Percentiles rank a stretch among this genome's conserved stretches.
phyloP scores from a whole-genome alignment of 768 basidiomycete species.

The Antrodiella citrinella region DNA sequence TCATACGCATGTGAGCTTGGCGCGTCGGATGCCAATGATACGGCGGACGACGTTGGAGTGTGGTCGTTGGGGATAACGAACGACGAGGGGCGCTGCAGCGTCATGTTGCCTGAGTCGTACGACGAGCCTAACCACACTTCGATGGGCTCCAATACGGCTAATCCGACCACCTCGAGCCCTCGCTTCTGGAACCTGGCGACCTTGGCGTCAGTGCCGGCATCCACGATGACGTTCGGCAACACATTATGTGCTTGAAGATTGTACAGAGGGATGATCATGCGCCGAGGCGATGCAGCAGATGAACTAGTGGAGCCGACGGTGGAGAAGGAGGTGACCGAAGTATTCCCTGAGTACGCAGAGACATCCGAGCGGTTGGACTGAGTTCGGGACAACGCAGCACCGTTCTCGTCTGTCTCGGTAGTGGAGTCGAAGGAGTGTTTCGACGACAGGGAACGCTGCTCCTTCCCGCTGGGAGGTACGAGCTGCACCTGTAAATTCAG shows the following conservation, averaged over 20 bases:
- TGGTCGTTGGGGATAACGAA: conserved; percentile 11
- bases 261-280: conserved; percentile 79
- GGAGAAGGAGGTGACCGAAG: conserved; percentile 36
- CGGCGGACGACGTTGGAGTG: conserved; percentile 23
- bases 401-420: conserved; percentile 19
- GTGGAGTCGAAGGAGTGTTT: conserved; percentile 39
- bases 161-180: conserved; percentile 56
- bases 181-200: conserved; percentile 60
- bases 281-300: conserved; percentile 41
- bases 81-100: conserved; percentile 1
- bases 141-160: conserved; percentile 73
- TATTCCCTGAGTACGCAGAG: conserved; percentile 35
- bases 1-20: conserved; percentile 4
- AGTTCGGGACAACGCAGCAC: conserved; percentile 31
- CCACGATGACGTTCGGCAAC: conserved; percentile 76
- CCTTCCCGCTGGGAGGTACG: conserved; percentile 50
- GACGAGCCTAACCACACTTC: conserved; percentile 49
- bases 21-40: conserved; percentile 22
- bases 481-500: conserved; percentile 90
- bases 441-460: conserved; percentile 22
- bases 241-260: conserved; percentile 86
- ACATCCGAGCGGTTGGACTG: conserved; percentile 46
- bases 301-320: conserved; percentile 30
- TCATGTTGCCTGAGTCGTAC: conserved; percentile 7
- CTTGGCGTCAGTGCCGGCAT: conserved; percentile 84